phyloP scores from a whole-genome alignment of 192 early-diverging fungal genomes.

The Mortierella alpina region DNA sequence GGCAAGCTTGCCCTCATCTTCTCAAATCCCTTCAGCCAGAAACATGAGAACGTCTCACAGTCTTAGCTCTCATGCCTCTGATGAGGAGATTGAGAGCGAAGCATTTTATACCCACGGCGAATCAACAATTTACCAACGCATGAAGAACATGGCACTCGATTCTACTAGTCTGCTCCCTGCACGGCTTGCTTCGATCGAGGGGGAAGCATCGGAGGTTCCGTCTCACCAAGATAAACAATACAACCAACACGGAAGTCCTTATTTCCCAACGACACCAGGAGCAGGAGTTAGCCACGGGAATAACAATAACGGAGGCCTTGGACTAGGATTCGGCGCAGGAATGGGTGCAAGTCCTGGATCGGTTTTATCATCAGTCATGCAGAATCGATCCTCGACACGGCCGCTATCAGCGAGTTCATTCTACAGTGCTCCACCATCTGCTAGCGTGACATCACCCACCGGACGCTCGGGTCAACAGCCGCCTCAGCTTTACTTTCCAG shows the following conservation, averaged over 20 bases:
- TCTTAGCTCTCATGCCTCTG: slow-evolving; percentile 46
- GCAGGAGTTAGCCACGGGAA: not conserved
- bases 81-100: slow-evolving; percentile 51
- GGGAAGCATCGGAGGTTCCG: not conserved
- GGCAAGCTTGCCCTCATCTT: not conserved
- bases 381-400: slow-evolving; percentile 18
- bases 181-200: slow-evolving; percentile 9
- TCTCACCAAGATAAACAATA: slow-evolving; percentile 1
- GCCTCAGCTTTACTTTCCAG: slow-evolving; percentile 34
- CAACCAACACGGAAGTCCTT: not conserved
- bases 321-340: slow-evolving; percentile 32
- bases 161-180: slow-evolving; percentile 3
- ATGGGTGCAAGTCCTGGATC: slow-evolving; percentile 26
- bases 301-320: slow-evolving; percentile 10
- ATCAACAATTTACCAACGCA: slow-evolving; percentile 43
- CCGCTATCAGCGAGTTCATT: slow-evolving; percentile 38
- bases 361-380: slow-evolving; percentile 46
- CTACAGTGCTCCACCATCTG: slow-evolving; percentile 34
- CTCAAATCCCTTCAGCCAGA: not conserved
- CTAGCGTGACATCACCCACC: not conserved
- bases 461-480: slow-evolving; percentile 1
- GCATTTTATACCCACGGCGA: slow-evolving; percentile 55
- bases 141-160: slow-evolving; percentile 36
- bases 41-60: slow-evolving; percentile 7
- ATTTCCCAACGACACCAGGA: slow-evolving; percentile 17